Conservation (phyloP, 495 filamentous ascomycete genomes). For the Cudoniella acicularis region DNA sequence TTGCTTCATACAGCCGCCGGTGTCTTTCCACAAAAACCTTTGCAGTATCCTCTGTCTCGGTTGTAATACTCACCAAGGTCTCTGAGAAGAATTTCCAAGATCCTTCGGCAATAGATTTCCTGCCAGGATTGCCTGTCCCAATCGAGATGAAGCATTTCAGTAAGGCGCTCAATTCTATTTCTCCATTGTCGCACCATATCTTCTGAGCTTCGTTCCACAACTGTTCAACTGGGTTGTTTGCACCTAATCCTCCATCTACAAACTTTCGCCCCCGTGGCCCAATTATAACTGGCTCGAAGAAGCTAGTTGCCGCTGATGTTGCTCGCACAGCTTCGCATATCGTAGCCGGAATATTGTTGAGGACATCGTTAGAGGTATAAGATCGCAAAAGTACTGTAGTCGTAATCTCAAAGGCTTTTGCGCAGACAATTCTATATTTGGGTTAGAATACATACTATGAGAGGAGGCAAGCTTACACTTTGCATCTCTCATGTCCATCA, state of each 20-base stretch:
- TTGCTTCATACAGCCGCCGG: slow-evolving; percentile 13
- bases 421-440: slow-evolving; percentile 9
- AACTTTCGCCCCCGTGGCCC: slow-evolving; percentile 4
- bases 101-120: slow-evolving; percentile 28
- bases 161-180: slow-evolving; percentile 27
- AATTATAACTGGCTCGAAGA: slow-evolving; percentile 18
- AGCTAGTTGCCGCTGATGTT: slow-evolving; percentile 11
- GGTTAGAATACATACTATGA: neutral
- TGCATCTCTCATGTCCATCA: slow-evolving; percentile 29
- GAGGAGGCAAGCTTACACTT: slow-evolving; percentile 7
- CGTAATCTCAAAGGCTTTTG: slow-evolving; percentile 6
- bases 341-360: slow-evolving; percentile 13
- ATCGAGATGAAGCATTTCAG: slow-evolving; percentile 41
- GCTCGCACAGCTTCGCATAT: slow-evolving; percentile 16
- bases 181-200: slow-evolving; percentile 31
- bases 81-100: slow-evolving; percentile 21
- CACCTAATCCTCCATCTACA: slow-evolving; percentile 21
- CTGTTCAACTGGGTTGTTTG: slow-evolving; percentile 40
- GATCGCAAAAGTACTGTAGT: slow-evolving; percentile 11
- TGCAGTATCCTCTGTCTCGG: slow-evolving; percentile 32
- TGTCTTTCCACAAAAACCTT: slow-evolving; percentile 27
- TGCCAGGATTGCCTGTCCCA: slow-evolving; percentile 35
- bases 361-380: slow-evolving; percentile 5
- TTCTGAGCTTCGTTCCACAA: slow-evolving; percentile 33
- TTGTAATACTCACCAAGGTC: slow-evolving; percentile 24